Evolutionary conservation across 1,284 basidiomycete species (phyloP).

Genomic region (Microstroma glucosiphilum): DNA sequence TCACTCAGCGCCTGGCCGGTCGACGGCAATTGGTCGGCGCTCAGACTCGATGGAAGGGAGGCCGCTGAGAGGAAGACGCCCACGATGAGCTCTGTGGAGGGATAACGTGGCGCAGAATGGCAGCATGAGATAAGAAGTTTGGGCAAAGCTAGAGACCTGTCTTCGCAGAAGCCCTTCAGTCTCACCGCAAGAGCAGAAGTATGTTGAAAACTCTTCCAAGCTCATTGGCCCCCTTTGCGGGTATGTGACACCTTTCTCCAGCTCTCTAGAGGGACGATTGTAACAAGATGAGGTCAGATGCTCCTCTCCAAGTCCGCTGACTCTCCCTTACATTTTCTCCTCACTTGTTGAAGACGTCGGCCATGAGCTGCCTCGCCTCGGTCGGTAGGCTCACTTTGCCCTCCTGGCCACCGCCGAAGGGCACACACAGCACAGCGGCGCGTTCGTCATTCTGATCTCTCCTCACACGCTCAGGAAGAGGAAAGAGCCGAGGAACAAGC

Average conservation of each 20-base stretch:
- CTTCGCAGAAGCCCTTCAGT: neutral
- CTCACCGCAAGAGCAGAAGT: constrained; percentile 29
- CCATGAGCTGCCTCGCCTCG: neutral
- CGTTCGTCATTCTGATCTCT: neutral
- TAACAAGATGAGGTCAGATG: neutral
- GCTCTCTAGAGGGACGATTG: constrained; percentile 16
- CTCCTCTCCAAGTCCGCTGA: neutral
- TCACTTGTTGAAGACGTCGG: constrained; percentile 23
- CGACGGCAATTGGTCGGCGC: neutral
- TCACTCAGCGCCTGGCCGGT: neutral
- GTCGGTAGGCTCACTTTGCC: neutral
- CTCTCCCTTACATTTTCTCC: neutral
- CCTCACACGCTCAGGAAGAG: neutral
- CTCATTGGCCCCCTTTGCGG: constrained; percentile 31
- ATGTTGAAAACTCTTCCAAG: constrained; percentile 24
- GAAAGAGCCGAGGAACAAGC: neutral
- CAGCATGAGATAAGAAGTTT: neutral
- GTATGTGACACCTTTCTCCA: constrained; percentile 32
- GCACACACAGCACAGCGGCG: neutral
- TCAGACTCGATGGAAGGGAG: constrained; percentile 3
- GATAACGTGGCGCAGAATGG: neutral
- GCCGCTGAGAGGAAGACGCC: constrained; percentile 20
- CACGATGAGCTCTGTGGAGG: constrained; percentile 16
- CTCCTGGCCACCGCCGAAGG: neutral
- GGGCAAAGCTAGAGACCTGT: neutral